phyloP scores from a whole-genome alignment of 202 grass and related monocot species.

The Panicum hallii region DNA sequence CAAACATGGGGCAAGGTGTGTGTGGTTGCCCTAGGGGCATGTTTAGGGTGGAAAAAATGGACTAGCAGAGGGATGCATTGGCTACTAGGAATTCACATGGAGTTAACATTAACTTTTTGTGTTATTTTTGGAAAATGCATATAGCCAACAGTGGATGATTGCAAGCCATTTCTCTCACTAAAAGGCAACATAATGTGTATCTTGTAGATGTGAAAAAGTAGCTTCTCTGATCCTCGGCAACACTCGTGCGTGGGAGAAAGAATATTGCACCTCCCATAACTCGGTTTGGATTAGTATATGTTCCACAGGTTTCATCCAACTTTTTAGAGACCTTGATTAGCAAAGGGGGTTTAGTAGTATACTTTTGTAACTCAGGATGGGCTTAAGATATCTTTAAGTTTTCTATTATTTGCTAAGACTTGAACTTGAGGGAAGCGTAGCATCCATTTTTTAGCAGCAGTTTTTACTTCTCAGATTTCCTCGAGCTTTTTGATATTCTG shows the following conservation, averaged over 20 bases:
- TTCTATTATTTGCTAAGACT: not conserved
- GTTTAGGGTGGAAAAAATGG: not conserved
- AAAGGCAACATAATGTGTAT: not conserved
- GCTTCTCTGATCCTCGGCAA: no score
- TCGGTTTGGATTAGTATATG: not conserved
- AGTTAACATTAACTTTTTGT: not conserved
- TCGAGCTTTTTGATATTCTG: not conserved
- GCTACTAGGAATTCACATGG: not conserved
- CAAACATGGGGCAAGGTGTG: not conserved
- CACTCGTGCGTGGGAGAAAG: not conserved
- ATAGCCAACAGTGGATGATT: not conserved
- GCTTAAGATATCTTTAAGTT: not conserved
- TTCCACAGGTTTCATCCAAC: not conserved
- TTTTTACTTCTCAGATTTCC: not conserved
- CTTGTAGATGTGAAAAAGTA: not conserved
- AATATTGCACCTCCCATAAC: not conserved
- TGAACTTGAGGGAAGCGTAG: not conserved
- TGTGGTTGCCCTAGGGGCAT: not conserved
- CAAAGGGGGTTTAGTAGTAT: not conserved
- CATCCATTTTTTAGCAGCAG: not conserved
- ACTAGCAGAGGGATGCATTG: not conserved
- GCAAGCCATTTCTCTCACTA: not conserved
- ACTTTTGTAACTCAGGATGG: not conserved
- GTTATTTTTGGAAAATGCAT: not conserved
- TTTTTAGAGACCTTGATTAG: conserved; percentile 5